Evolutionary conservation across 495 filamentous ascomycete genomes (phyloP), one percentile per base, ranked within the genome.

Genomic region (Podospora anserina): DNA sequence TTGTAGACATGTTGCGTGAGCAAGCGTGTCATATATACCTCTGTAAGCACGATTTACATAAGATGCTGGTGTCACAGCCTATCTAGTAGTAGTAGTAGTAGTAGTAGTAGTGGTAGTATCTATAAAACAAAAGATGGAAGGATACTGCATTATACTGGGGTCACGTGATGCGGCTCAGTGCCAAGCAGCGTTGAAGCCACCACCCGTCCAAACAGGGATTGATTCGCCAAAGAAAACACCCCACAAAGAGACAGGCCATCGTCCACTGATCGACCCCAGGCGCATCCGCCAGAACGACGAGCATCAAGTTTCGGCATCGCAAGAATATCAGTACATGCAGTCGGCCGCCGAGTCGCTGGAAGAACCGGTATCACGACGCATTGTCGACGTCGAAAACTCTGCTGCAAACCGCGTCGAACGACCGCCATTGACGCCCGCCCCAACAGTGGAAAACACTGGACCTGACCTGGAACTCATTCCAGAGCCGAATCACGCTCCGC

Each of bases 151-250:
- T 4, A 26, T 58, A 18, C 2, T 13, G 18, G 27, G 4, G 15
- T 39, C 74, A 76, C 74, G 74, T 76, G 74, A 76, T 72, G 69
- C 65, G 66, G 69, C 69, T 71, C 53, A 11, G 13, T 34, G 61
- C 61, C 64, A 68, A 69, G 69, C 58, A 64, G 39, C 32, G 53
- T 30, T 18, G 18, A 20, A 53, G 20, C 61, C 63, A 59, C 23
- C 39, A 16, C 0, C 5, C 60, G 28, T 19, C 11, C 28, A n/a
- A 30, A 63, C 73, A 75, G 71, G 71, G 70, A 69, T 71, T 54
- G 56, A 62, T 56, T 70, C 62, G 44, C 67, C 71, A 68, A 69
- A 70, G 57, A 58, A 66, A 13, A 44, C 60, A 66, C 70, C 72
- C 70, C 70, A 75, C 70, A 71, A 68, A 68, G 66, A 59, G 28